Evolutionary conservation across 2,329 filamentous ascomycete species (phyloP), one percentile per base, ranked within the genome.

Genomic region (Conoideocrella luteorostrata): DNA sequence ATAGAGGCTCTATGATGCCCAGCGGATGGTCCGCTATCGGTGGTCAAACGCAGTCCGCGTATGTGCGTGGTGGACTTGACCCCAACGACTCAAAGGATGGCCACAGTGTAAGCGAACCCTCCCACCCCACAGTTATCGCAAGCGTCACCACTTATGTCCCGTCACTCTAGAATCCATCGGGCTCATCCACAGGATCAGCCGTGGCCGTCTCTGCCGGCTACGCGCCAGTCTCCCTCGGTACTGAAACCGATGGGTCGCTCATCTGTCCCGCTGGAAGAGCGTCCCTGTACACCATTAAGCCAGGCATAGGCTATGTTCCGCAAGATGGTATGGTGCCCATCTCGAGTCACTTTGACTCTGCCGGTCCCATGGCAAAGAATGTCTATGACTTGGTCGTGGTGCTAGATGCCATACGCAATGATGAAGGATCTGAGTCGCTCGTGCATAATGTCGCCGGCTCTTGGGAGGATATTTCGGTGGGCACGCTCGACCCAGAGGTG

Each of bases 141-240:
- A 17, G 6, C 20, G 41, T 20, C 7, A 18, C 23, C 34, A 23
- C 20, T 30, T 36, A 38, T 26, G 12, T n/a, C 23, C 20, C n/a
- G 6, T 32, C 10, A 7, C 36, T 24, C 29, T 17, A 59, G 50
- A 47, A 50, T 12, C 56, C 56, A 6, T 52, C 53, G 4, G 56
- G 57, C 39, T 61, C 54, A 20, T 60, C 56, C 20, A 44, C 48
- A 10, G 57, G 59, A 18, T 55, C 54, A 11, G 53, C 56, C 13
- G 54, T 59, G 5, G 51, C 48, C 7, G 51, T 55, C 5, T 52
- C 55, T 1, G 55, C 53, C 11, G 55, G 57, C 1, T 56, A 54
- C 37, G 44, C 45, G 15, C 59, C 57, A n/a, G 29, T 61, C 22
- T 47, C 53, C 10, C 52, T 60, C n/a, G 58, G 50, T 10, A 55